Conservation (phyloP, 805 yeast species). For the Kuraishia piskuri region DNA sequence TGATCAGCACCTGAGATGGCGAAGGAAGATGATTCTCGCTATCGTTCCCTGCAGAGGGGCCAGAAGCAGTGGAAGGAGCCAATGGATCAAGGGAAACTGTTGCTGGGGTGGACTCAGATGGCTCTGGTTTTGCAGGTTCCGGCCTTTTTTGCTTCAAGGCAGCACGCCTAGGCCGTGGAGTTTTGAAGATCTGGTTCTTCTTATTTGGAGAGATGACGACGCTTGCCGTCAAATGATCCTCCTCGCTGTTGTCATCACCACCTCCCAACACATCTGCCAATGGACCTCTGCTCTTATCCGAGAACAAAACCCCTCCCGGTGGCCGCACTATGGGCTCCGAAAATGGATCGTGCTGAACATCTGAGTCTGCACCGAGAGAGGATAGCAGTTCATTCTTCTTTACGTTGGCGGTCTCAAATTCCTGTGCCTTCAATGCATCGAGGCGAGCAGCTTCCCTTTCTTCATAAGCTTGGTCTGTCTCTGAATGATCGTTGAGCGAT, state of each 20-base stretch:
- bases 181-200: conserved; percentile 32
- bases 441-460: not conserved
- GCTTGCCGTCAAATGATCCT: conserved; percentile 6
- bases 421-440: not conserved
- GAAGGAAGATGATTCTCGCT: not conserved
- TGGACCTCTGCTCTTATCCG: not conserved
- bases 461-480: conserved; percentile 9
- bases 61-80: not conserved
- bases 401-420: conserved; percentile 15
- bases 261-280: not conserved
- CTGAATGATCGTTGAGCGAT: not conserved
- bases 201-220: conserved; percentile 27
- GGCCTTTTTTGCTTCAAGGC: conserved; percentile 4
- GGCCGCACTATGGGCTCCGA: not conserved
- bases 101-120: conserved; percentile 1
- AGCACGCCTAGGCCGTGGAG: conserved; percentile 35
- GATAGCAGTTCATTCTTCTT: conserved; percentile 29
- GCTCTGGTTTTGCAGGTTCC: conserved; percentile 16
- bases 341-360: conserved; percentile 3
- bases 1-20: not conserved
- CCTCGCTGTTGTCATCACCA: conserved; percentile 5
- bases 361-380: conserved; percentile 31
- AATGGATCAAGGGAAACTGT: not conserved
- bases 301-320: not conserved
- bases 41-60: not conserved